phyloP scores from a whole-genome alignment of 352 stramenopile species.

The Globisporangium heterothallicum region DNA sequence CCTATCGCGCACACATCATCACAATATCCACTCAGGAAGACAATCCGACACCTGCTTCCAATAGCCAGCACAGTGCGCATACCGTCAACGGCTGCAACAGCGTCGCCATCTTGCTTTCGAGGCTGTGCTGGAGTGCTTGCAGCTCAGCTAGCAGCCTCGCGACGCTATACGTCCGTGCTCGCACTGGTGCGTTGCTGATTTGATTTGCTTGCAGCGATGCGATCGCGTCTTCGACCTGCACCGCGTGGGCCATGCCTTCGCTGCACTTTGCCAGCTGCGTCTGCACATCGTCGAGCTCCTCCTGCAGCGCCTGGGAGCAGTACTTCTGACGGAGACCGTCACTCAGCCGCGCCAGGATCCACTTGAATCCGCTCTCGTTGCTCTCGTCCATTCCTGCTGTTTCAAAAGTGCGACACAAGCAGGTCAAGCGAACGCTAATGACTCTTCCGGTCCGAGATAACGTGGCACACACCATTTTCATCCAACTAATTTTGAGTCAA shows the following conservation, averaged over 20 bases:
- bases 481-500: no score
- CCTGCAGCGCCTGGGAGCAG: constrained; percentile 21
- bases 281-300: constrained; percentile 16
- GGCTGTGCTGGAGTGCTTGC: constrained; percentile 19
- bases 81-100: constrained; percentile 12
- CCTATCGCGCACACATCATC: no score
- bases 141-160: constrained; percentile 28
- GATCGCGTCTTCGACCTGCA: constrained; percentile 23
- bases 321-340: constrained; percentile 15
- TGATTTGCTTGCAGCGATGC: constrained; percentile 17
- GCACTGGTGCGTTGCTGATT: neutral
- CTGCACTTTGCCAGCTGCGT: constrained; percentile 17
- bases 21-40: no score
- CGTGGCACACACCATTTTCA: no score
- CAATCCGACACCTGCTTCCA: no score
- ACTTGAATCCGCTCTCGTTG: constrained; percentile 18
- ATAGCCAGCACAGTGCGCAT: neutral
- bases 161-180: constrained; percentile 14
- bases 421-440: neutral
- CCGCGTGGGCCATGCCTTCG: constrained; percentile 22
- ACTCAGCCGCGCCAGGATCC: constrained; percentile 21
- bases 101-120: constrained; percentile 11
- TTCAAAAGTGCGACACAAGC: neutral
- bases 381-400: constrained; percentile 4
- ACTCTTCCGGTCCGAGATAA: no score